These are phyloP conservation scores for Pueraria montana DNA, from an alignment of 306 rosid species.

Conservation along the genomic window DNA sequence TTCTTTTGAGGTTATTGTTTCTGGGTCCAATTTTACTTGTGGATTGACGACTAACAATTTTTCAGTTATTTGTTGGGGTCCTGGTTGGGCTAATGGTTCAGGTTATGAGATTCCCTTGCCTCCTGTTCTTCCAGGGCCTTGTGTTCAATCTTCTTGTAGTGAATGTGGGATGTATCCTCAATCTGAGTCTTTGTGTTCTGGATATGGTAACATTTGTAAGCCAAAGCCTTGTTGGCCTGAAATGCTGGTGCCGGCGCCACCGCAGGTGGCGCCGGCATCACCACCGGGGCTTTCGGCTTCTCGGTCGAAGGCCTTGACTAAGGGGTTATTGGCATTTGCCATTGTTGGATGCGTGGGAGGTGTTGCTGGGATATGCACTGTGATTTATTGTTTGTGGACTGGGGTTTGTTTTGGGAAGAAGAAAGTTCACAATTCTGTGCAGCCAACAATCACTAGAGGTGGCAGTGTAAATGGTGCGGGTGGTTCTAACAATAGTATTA, in stretches of 20 bases:
- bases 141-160: slow-evolving; percentile 70
- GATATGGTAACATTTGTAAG: slow-evolving; percentile 66
- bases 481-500: slow-evolving; percentile 52
- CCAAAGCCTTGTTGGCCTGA: slow-evolving; percentile 56
- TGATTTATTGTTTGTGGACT: slow-evolving; percentile 79
- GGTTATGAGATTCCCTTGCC: slow-evolving; percentile 57
- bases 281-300: slow-evolving; percentile 33
- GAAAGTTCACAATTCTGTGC: slow-evolving; percentile 92
- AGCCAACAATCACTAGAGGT: slow-evolving; percentile 86
- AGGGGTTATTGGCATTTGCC: slow-evolving; percentile 79
- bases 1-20: slow-evolving; percentile 72
- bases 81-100: slow-evolving; percentile 68
- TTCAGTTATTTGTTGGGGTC: slow-evolving; percentile 90
- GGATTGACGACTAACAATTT: slow-evolving; percentile 69
- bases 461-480: slow-evolving; percentile 66
- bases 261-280: background rate
- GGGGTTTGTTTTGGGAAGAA: slow-evolving; percentile 91
- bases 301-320: slow-evolving; percentile 58
- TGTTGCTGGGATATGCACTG: slow-evolving; percentile 76
- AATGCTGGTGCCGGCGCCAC: slow-evolving; percentile 27
- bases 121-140: slow-evolving; percentile 87
- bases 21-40: slow-evolving; percentile 81
- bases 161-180: slow-evolving; percentile 69
- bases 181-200: slow-evolving; percentile 66
- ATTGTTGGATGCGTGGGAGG: slow-evolving; percentile 86